Base-by-base conservation (phyloP, 768 basidiomycete species). In the Pulveroboletus sp. region DNA sequence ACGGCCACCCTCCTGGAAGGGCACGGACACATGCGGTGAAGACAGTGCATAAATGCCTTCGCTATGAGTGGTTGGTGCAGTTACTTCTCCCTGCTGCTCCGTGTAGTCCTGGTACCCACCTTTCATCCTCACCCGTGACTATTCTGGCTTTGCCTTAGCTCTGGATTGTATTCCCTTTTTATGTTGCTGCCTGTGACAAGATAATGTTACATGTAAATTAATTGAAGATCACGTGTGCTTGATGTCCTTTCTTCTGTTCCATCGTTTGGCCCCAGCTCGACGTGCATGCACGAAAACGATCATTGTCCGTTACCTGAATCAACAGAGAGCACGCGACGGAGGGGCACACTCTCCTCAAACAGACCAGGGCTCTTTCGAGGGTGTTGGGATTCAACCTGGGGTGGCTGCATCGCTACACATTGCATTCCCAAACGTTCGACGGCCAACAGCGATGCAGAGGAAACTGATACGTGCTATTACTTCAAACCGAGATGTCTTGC, bases 391-490 rank as follows among this genome's bases (percentile, higher is more conserved):
- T 20, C 71, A 74, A 43, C 67, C 72, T 16, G 59, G 69, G 23
- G 72, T 86, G 27, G 72, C 75, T 11, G 59, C 71, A 21, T 78
- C 80, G 5, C 61, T 88, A 39, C 70, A 69, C 31, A 61, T 60
- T 13, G 84, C 85, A 14, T 90, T 88, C 65, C 86, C 86, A 2
- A 69, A 74, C 44, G 73, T 89, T 24, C 62, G 68, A 50, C 49
- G 64, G 32, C 85, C 87, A 4, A 90, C 87, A 0, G 64, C 69
- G 12, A 75, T 76, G 27, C 87, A 90, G 61, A 69, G 63, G 36
- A 68, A 69, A 43, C 77, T 89, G 45, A 82, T 90, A 48, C 78
- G 79, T 4, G 85, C 81, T 16, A 72, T 87, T 9, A 50, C 84
- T 25, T 60, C 62, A 17, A 75, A 74, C 7, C 75, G 76, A 57